Evolutionary conservation across 192 early-diverging fungal genomes (phyloP).

Genomic region (Coemansia sp.): DNA sequence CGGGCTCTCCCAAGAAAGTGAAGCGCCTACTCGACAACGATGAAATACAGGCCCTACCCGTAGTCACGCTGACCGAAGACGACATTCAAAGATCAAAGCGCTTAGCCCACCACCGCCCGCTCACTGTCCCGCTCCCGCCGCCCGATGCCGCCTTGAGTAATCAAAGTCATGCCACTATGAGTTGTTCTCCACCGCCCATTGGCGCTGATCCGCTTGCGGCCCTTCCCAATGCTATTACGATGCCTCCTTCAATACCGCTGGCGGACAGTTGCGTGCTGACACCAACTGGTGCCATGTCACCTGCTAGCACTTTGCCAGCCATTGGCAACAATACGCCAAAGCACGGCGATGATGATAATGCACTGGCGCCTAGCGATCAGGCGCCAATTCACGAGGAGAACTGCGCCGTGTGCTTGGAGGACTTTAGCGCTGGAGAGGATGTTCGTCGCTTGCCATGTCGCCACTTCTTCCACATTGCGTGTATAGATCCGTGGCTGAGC

Average conservation of each 20-base stretch:
- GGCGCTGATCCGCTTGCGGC: not conserved
- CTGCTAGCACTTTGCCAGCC: not conserved
- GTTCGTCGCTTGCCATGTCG: slow-evolving; percentile 45
- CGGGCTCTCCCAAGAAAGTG: not conserved
- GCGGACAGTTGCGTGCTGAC: not conserved
- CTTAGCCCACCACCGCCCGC: not conserved
- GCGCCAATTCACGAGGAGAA: slow-evolving; percentile 34
- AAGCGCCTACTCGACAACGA: slow-evolving; percentile 21
- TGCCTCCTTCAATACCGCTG: not conserved
- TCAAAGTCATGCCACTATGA: not conserved
- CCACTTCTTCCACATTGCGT: slow-evolving; percentile 42
- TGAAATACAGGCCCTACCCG: slow-evolving; percentile 16
- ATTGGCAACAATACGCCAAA: not conserved
- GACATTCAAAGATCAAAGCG: slow-evolving; percentile 30
- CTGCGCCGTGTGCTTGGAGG: slow-evolving; percentile 47
- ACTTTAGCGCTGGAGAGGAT: slow-evolving; percentile 30
- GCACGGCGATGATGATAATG: not conserved
- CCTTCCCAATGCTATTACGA: not conserved
- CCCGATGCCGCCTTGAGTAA: not conserved
- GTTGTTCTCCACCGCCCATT: not conserved
- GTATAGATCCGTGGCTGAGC: slow-evolving; percentile 47
- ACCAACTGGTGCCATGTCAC: not conserved
- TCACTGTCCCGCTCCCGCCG: too few relatives aligned
- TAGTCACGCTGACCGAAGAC: slow-evolving; percentile 18
- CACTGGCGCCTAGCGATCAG: not conserved